Evolutionary conservation across 192 early-diverging fungal genomes (phyloP), one percentile per base, ranked within the genome.

Genomic region (Jimgerdemannia lactiflua): DNA sequence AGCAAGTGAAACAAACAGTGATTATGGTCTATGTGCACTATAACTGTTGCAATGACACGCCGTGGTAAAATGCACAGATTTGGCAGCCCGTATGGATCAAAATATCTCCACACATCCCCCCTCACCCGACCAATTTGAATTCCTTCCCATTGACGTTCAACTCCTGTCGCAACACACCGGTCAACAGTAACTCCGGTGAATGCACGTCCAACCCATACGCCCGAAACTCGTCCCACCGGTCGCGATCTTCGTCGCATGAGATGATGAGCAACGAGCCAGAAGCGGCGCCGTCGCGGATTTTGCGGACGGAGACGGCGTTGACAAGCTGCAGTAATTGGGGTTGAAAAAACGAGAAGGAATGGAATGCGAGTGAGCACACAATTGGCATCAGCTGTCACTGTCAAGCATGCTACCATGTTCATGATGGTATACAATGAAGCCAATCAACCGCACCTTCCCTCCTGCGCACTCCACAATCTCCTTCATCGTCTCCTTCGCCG

Each of bases 401-500:
- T 67, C n/a, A 39, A 9, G 67, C 8, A 20, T 8, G 17, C 20
- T 8, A 4, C 19, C 67, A 67, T 20, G n/a, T 67, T 17, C 7
- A 67, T 8, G 7, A 39, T 67, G 8, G 19, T 64, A 14, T n/a
- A 64, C n/a, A n/a, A n/a, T 17, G n/a, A 67, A 20, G 17, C 49
- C 20, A 67, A 41, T n/a, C 64, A 67, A 20, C 19, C 17, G 19
- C 40, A 67, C 67, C 67, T 39, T 41, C n/a, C 67, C 67, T n/a
- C 40, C 20, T 8, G 67, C 67, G 67, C 20, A 67, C n/a, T 67
- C 67, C 20, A 67, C 67, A 67, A 67, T 67, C 20, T 41, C 20
- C n/a, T 67, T 67, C 6, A 67, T 17, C 4, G 40, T 67, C 20
- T 67, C 67, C 19, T 67, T 39, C 4, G 19, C 4, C n/a, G 67